Conservation (phyloP, 176 grass and related monocot genomes). For the Rhipidocladum racemiflorum region DNA sequence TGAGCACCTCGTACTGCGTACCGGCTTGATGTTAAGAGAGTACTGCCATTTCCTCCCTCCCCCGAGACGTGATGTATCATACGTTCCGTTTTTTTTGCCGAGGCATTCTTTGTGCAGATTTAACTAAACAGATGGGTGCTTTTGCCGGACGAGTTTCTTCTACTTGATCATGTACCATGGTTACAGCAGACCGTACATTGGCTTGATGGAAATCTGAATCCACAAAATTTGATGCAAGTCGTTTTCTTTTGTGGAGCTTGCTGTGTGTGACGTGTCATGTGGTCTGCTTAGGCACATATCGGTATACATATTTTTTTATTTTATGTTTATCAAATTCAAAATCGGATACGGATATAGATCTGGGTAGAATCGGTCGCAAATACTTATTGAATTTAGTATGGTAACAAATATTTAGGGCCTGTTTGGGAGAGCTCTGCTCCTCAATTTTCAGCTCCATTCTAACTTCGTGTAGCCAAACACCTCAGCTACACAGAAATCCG, state of each 20-base stretch:
- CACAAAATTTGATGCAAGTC: background rate
- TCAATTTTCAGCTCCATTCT: no score
- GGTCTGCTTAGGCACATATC: no score
- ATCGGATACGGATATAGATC: no score
- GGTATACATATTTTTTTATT: no score
- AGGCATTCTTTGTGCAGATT: background rate
- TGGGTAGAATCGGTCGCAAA: no score
- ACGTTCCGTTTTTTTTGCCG: background rate
- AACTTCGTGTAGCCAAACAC: no score
- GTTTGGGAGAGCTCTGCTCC: no score
- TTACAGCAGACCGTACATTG: background rate
- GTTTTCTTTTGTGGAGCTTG: background rate
- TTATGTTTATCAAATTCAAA: no score
- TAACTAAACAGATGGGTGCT: background rate
- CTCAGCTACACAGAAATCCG: no score
- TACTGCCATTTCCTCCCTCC: background rate
- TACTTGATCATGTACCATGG: background rate
- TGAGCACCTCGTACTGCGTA: conserved; percentile 96
- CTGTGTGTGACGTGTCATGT: no score
- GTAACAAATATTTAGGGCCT: no score
- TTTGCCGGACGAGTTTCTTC: background rate
- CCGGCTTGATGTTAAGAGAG: conserved; percentile 59
- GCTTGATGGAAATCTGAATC: background rate
- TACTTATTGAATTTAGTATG: no score
- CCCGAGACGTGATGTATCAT: background rate